phyloP scores from a whole-genome alignment of 2,329 filamentous ascomycete species.

The Talaromyces sp. region DNA sequence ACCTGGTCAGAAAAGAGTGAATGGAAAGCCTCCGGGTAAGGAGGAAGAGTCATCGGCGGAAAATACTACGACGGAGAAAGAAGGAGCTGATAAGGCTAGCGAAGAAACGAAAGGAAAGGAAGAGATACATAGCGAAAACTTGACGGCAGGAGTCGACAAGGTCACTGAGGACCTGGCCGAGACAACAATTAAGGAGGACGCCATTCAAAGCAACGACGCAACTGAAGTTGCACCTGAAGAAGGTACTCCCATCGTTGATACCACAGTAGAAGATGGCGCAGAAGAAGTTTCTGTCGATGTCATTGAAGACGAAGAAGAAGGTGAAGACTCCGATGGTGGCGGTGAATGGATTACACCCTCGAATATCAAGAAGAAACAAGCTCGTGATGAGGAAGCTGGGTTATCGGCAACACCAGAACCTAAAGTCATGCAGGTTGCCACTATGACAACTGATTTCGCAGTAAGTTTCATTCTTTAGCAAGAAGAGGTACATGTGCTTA shows the following conservation, averaged over 20 bases:
- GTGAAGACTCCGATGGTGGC: slow-evolving; percentile 42
- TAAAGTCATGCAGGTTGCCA: slow-evolving; percentile 74
- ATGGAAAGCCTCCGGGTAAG: slow-evolving; percentile 59
- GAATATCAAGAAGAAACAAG: slow-evolving; percentile 81
- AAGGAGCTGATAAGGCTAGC: neutral
- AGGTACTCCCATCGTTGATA: slow-evolving; percentile 15
- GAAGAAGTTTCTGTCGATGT: slow-evolving; percentile 18
- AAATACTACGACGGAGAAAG: slow-evolving; percentile 2
- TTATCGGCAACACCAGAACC: slow-evolving; percentile 49
- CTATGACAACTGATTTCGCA: slow-evolving; percentile 90
- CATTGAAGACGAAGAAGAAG: slow-evolving; percentile 28
- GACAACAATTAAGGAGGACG: slow-evolving; percentile 25
- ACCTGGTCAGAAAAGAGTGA: slow-evolving; percentile 73
- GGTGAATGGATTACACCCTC: slow-evolving; percentile 86
- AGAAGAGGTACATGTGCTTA: neutral
- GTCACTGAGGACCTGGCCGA: slow-evolving; percentile 27
- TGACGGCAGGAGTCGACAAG: slow-evolving; percentile 22
- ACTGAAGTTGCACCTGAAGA: slow-evolving; percentile 13
- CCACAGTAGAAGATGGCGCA: neutral
- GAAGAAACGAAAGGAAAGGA: slow-evolving; percentile 12
- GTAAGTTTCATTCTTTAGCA: slow-evolving; percentile 49
- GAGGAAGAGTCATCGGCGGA: slow-evolving; percentile 29
- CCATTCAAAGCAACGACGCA: slow-evolving; percentile 23
- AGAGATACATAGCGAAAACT: neutral
- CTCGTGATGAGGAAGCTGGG: slow-evolving; percentile 54